These are phyloP conservation scores for Penicillium psychrosexuale DNA, from an alignment of 2,329 filamentous ascomycete genomes.

Conservation along the genomic window DNA sequence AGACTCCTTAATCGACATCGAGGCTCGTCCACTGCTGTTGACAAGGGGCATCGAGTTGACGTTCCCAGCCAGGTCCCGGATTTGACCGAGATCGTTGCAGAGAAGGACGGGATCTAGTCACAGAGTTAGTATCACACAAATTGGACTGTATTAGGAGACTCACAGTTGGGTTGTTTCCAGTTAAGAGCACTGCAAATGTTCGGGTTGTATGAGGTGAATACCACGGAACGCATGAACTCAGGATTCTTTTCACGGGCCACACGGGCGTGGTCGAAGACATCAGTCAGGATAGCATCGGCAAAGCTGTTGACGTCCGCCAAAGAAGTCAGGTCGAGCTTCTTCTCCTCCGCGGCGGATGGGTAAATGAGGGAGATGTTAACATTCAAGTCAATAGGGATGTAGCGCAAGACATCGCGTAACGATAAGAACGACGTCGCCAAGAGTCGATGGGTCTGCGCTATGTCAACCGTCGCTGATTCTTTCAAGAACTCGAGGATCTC, in stretches of 20 bases:
- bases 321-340: constrained; percentile 65
- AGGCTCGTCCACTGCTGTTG: constrained; percentile 65
- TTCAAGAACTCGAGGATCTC: constrained; percentile 32
- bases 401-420: constrained; percentile 69
- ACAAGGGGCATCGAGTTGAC: constrained; percentile 44
- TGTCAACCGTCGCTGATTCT: constrained; percentile 35
- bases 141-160: constrained; percentile 25
- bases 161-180: constrained; percentile 98
- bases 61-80: constrained; percentile 40
- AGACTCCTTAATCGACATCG: constrained; percentile 88
- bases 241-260: constrained; percentile 62
- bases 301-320: constrained; percentile 81
- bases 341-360: constrained; percentile 72
- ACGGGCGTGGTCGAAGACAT: constrained; percentile 89
- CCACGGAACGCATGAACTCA: constrained; percentile 76
- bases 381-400: constrained; percentile 76
- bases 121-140: background rate
- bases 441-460: constrained; percentile 67
- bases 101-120: constrained; percentile 76
- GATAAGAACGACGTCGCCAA: constrained; percentile 75
- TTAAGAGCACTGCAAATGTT: constrained; percentile 91
- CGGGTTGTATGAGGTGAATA: constrained; percentile 91
- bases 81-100: constrained; percentile 79
- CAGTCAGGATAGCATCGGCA: constrained; percentile 75
- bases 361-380: constrained; percentile 91